Evolutionary conservation across 2,329 filamentous ascomycete species (phyloP).

Genomic region (Ophiostoma piceae): DNA sequence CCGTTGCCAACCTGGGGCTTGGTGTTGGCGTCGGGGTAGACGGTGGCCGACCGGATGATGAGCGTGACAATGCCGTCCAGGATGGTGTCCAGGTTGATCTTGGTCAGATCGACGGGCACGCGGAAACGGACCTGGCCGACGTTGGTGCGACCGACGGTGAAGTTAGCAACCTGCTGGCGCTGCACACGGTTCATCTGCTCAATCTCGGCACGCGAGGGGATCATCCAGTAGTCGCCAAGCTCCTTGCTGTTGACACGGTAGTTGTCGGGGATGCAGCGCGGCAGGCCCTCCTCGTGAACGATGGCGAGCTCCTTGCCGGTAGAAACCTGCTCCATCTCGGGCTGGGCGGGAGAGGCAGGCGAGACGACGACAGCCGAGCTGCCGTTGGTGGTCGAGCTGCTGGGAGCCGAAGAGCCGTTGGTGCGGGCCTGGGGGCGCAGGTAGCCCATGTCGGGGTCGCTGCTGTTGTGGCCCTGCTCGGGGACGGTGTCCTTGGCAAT

Average conservation of each 20-base stretch:
- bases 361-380: constrained; percentile 11
- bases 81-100: constrained; percentile 73
- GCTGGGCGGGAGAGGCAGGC: constrained; percentile 22
- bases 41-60: constrained; percentile 72
- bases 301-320: constrained; percentile 71
- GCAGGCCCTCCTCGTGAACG: constrained; percentile 64
- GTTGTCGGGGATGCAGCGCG: constrained; percentile 28
- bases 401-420: constrained; percentile 29
- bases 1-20: constrained; percentile 84
- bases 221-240: constrained; percentile 78
- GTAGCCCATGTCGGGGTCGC: constrained; percentile 55
- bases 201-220: constrained; percentile 68
- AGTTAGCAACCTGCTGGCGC: constrained; percentile 65
- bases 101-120: constrained; percentile 74
- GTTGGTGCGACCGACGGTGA: constrained; percentile 76
- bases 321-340: constrained; percentile 61
- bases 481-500: constrained; percentile 39
- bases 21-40: constrained; percentile 69
- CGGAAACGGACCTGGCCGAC: constrained; percentile 80
- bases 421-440: constrained; percentile 48
- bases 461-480: constrained; percentile 26
- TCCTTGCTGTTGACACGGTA: constrained; percentile 34
- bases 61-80: constrained; percentile 71
- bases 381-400: constrained; percentile 26
- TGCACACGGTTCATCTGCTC: constrained; percentile 74